Conservation (phyloP, 768 basidiomycete genomes). For the Macrolepiota fuliginosa region DNA sequence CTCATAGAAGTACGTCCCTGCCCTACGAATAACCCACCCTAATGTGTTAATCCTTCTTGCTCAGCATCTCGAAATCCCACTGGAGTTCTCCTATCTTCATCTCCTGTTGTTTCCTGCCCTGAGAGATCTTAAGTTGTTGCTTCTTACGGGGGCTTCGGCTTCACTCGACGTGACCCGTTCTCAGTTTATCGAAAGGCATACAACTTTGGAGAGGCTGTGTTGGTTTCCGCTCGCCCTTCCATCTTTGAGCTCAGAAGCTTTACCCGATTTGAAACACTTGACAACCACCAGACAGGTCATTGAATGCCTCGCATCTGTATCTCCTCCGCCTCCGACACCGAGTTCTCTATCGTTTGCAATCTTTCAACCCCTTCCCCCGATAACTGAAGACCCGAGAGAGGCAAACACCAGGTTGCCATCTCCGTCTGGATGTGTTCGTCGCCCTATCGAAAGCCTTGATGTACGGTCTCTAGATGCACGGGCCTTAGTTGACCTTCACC, state of each 20-base stretch:
- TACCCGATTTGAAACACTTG: slow-evolving; percentile 40
- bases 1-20: slow-evolving; percentile 26
- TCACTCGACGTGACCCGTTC: slow-evolving; percentile 33
- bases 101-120: slow-evolving; percentile 38
- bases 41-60: background rate
- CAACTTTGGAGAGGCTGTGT: slow-evolving; percentile 41
- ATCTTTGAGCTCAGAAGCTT: slow-evolving; percentile 28
- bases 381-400: slow-evolving; percentile 9
- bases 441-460: slow-evolving; percentile 35
- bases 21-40: background rate
- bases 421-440: slow-evolving; percentile 15
- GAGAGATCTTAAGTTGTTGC: slow-evolving; percentile 36
- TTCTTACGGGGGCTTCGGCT: slow-evolving; percentile 37
- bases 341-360: slow-evolving; percentile 9
- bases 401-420: background rate
- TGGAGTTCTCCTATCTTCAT: slow-evolving; percentile 38
- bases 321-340: slow-evolving; percentile 16
- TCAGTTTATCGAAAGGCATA: slow-evolving; percentile 43
- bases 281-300: slow-evolving; percentile 33
- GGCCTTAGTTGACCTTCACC: slow-evolving; percentile 25
- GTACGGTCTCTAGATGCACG: slow-evolving; percentile 27
- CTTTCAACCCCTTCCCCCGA: slow-evolving; percentile 9
- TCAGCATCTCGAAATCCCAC: slow-evolving; percentile 44
- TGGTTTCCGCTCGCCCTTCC: slow-evolving; percentile 42
- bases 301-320: slow-evolving; percentile 27